phyloP scores from a whole-genome alignment of 768 basidiomycete species.

The Lactifluus hygrophoroides region DNA sequence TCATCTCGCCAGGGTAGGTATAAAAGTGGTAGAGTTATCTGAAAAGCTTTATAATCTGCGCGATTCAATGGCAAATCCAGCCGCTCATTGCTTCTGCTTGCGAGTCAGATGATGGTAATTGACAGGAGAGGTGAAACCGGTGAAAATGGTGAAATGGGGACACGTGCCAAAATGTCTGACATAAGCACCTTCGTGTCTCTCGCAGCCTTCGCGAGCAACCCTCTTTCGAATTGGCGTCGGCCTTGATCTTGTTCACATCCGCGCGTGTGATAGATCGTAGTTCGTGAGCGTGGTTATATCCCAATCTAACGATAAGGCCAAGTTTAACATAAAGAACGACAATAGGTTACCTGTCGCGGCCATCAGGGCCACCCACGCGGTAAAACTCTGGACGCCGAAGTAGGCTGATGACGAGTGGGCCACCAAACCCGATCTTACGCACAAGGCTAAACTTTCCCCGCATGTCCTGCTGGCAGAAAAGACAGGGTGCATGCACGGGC shows the following conservation, averaged over 20 bases:
- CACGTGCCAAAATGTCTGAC: no score
- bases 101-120: neutral
- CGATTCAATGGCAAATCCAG: no score
- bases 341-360: constrained; percentile 46
- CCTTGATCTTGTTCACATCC: constrained; percentile 73
- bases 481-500: constrained; percentile 69
- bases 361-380: constrained; percentile 55
- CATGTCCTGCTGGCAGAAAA: constrained; percentile 52
- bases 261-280: constrained; percentile 49
- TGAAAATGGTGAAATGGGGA: no score
- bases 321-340: neutral
- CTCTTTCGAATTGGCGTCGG: constrained; percentile 42
- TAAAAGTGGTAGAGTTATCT: no score
- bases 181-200: neutral
- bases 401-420: constrained; percentile 69
- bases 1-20: no score
- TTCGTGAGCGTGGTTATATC: constrained; percentile 73
- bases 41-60: no score
- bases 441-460: constrained; percentile 74
- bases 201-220: constrained; percentile 35
- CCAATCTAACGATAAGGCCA: constrained; percentile 35
- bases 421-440: constrained; percentile 79
- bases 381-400: constrained; percentile 74
- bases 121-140: no score
- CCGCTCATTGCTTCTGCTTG: neutral